phyloP scores from a whole-genome alignment of 106 monocot genomes.

The Platanthera guangdongensis region DNA sequence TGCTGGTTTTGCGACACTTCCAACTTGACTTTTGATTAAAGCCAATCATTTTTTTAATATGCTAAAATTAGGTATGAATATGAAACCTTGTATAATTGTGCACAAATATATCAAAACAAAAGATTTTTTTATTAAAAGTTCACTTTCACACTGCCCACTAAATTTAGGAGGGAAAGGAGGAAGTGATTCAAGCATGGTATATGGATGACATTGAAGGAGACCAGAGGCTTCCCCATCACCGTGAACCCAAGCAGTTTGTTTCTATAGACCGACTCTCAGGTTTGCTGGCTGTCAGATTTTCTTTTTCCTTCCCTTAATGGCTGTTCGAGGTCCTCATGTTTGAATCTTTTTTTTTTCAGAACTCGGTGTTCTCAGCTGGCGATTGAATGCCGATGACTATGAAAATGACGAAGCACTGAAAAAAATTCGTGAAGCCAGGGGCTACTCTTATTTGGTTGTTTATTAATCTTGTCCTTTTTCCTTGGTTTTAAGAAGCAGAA shows the following conservation, averaged over 20 bases:
- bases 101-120: not conserved
- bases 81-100: not conserved
- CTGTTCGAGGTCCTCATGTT: not conserved
- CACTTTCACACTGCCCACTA: not conserved
- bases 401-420: conserved; percentile 74
- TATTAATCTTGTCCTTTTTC: not conserved
- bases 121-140: not conserved
- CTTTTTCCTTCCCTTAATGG: not conserved
- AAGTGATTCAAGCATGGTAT: conserved; percentile 88
- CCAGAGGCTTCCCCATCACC: conserved; percentile 95
- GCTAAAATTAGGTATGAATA: not conserved
- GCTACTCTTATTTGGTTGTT: conserved; percentile 80
- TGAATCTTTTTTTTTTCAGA: conserved; percentile 34
- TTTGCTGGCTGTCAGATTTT: conserved; percentile 13
- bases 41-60: not conserved
- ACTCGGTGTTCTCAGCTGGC: conserved; percentile 80
- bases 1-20: not conserved
- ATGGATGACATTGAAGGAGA: conserved; percentile 90
- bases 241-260: conserved; percentile 76
- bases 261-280: conserved; percentile 67
- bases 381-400: conserved; percentile 54
- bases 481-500: not conserved
- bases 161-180: conserved; percentile 70
- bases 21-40: not conserved
- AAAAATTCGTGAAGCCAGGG: conserved; percentile 82